These are phyloP conservation scores for Beauveria sp. DNA, from an alignment of 2,329 filamentous ascomycete species.

Conservation along the genomic window DNA sequence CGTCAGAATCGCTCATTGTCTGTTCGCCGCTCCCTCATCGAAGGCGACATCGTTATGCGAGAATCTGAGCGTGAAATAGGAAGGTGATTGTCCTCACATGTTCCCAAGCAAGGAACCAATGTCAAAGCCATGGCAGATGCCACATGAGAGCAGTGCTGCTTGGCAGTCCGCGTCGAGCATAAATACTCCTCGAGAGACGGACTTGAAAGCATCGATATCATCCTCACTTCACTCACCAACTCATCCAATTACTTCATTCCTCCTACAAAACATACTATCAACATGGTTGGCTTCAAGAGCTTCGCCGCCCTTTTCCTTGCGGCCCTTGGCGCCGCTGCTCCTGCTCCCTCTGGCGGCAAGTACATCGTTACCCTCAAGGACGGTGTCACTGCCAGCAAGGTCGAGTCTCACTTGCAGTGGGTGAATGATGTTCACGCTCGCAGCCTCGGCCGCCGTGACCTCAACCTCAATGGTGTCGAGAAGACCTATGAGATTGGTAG, in stretches of 20 bases:
- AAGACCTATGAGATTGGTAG: constrained; percentile 24
- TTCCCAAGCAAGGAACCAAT: background rate
- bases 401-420: constrained; percentile 28
- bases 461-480: constrained; percentile 24
- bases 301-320: constrained; percentile 15
- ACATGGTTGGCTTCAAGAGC: constrained; percentile 16
- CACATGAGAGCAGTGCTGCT: background rate
- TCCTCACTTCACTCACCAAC: background rate
- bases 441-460: constrained; percentile 26
- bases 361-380: constrained; percentile 41
- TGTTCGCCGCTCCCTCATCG: background rate
- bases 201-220: background rate
- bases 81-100: background rate
- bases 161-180: background rate
- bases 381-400: constrained; percentile 21
- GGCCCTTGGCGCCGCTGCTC: constrained; percentile 11
- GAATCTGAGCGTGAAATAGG: background rate
- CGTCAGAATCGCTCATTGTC: background rate
- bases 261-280: background rate
- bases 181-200: background rate
- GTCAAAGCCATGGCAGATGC: background rate
- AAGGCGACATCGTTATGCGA: background rate
- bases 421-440: constrained; percentile 25
- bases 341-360: constrained; percentile 19
- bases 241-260: background rate